Evolutionary conservation across 768 basidiomycete genomes (phyloP), one percentile per base, ranked within the genome.

Genomic region (Tricholoma saponaceum): DNA sequence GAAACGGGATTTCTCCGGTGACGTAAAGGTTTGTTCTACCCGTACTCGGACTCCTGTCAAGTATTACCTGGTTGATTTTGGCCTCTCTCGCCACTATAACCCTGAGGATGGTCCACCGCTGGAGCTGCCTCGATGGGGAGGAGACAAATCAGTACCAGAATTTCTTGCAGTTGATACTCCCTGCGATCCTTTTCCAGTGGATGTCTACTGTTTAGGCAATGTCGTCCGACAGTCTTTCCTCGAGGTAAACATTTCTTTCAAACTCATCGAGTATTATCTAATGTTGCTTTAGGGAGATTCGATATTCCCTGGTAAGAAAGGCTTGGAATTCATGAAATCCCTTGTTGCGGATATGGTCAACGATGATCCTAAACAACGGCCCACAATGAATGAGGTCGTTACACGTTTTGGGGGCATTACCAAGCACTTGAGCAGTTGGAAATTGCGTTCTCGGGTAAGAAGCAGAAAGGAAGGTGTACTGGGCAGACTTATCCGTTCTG

Each of bases 121-220:
- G 13, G 60, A 47, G 16, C 35, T 23, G 35, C 44, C 53, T 30
- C 49, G 23, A 13, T 57, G 52, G 28, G 60, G 60, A 25, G 49
- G 52, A 10, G 76, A 79, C 60, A 72, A 69, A 51, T 60, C 69
- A 3, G 72, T 72, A 0, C 72, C 70, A 2, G 73, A 74, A 23
- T 74, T 73, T 32, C 35, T 5, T 12, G 46, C 70, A 23, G 63
- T 64, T 12, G 62, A 53, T 6, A 54, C 51, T 7, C 41, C 18
- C 10, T 43, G 41, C 20, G 8, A 54, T 35, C 10, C 41, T 25
- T 20, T 60, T 47, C 61, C 69, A 0, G 72, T 69, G 0, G 75
- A 77, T 35, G 59, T 77, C 13, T 77, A 74, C 56, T 72, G 69
- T 14, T 43, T 76, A 1, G 72, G 72, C 0, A 74, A 74, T 30